A percentile compares a stretch with the other conserved stretches of the same genome.
Evolutionary conservation across 2,329 filamentous ascomycete species (phyloP).

Genomic region (Chalaropsis thielavioides): DNA sequence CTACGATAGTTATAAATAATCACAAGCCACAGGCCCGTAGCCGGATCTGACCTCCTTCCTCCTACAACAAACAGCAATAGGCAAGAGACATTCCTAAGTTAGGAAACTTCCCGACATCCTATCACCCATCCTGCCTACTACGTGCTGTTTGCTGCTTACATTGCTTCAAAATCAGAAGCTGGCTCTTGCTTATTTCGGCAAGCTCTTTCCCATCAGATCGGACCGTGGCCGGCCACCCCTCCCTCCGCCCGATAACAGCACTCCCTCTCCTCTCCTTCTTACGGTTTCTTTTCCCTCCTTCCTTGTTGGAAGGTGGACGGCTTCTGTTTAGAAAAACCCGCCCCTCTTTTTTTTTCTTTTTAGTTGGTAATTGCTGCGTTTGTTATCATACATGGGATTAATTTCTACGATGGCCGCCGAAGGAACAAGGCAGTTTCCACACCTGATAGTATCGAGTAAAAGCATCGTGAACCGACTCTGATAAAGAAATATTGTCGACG

Average conservation of each 20-base stretch:
- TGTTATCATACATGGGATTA: background rate
- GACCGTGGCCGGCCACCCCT: constrained; percentile 1
- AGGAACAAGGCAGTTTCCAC: constrained; percentile 3
- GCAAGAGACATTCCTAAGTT: background rate
- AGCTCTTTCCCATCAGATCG: background rate
- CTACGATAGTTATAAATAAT: constrained; percentile 8
- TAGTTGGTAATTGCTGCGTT: background rate
- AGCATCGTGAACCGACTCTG: background rate
- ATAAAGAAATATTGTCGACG: background rate
- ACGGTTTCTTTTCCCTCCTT: background rate
- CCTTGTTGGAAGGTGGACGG: constrained; percentile 3
- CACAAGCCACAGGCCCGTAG: background rate
- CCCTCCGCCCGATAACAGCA: constrained; percentile 8
- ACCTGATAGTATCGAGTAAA: constrained; percentile 12
- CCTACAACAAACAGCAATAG: background rate
- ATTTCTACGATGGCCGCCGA: background rate
- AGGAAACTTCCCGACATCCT: background rate
- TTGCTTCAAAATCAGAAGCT: constrained; percentile 3
- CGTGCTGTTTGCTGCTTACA: background rate
- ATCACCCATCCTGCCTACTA: background rate
- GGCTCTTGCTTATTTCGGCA: constrained; percentile 11
- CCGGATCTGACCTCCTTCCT: background rate
- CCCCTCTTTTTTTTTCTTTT: constrained; percentile 4
- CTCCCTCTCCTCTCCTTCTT: background rate
- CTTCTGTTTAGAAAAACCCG: background rate